These are phyloP conservation scores for Solanum appendiculatum DNA, from an alignment of 257 asterid genomes.

Conservation along the genomic window DNA sequence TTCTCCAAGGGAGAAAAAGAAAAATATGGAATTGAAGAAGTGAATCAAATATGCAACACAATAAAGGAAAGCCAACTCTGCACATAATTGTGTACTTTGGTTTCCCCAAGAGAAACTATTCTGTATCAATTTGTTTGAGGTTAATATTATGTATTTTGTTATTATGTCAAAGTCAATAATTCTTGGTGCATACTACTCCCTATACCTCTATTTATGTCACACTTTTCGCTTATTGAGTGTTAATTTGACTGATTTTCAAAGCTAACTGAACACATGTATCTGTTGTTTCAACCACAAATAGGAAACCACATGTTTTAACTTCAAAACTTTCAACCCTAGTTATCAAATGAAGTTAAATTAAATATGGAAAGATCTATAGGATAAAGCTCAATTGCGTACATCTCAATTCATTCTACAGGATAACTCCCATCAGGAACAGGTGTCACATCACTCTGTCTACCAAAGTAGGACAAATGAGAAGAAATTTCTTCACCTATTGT, in stretches of 20 bases:
- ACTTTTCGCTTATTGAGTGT: neutral
- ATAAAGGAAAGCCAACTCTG: neutral
- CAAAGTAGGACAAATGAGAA: neutral
- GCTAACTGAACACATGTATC: neutral
- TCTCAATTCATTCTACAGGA: too few species aligned
- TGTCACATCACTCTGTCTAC: neutral
- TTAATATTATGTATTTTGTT: neutral
- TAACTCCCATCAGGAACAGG: neutral
- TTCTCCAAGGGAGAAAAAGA: neutral
- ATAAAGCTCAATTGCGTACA: neutral
- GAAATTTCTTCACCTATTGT: neutral
- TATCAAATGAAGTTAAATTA: neutral
- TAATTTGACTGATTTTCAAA: neutral
- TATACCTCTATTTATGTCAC: neutral
- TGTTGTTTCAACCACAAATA: too few species aligned
- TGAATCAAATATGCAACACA: neutral
- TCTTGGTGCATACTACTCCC: neutral
- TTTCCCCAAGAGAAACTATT: neutral
- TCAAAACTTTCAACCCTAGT: too few species aligned
- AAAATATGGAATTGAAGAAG: neutral
- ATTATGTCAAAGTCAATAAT: neutral
- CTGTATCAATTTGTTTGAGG: neutral
- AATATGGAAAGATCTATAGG: neutral
- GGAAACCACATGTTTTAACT: too few species aligned
- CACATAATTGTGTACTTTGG: neutral